Conservation (phyloP, 2,329 filamentous ascomycete species). For the Eutypella sp. region DNA sequence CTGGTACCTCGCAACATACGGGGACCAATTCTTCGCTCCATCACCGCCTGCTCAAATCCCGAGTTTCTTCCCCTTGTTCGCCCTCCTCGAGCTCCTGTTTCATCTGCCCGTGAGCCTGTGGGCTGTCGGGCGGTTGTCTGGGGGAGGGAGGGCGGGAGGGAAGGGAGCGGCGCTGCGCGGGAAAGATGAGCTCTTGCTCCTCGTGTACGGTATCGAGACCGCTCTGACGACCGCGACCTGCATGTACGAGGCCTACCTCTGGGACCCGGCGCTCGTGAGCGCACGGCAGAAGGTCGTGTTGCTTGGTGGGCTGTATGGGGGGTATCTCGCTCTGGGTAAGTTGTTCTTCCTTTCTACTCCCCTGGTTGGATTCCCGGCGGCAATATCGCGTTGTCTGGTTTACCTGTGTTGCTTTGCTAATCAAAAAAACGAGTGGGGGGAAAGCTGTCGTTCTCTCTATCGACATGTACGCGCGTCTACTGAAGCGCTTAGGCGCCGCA, state of each 20-base stretch:
- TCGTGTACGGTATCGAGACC: constrained; percentile 48
- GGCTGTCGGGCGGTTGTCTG: constrained; percentile 29
- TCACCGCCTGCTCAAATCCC: constrained; percentile 27
- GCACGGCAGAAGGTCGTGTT: constrained; percentile 40
- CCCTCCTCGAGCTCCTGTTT: constrained; percentile 44
- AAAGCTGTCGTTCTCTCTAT: constrained; percentile 44
- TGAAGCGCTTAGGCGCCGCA: constrained; percentile 34
- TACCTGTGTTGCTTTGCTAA: not conserved
- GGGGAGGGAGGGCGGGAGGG: not conserved
- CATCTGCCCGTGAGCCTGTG: constrained; percentile 48
- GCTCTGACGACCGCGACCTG: constrained; percentile 48
- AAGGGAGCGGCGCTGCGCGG: constrained; percentile 24
- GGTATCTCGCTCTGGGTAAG: constrained; percentile 51
- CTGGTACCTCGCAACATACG: constrained; percentile 43
- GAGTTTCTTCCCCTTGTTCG: constrained; percentile 48
- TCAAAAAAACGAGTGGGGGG: not conserved
- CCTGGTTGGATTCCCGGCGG: constrained; percentile 1
- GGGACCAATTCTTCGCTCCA: constrained; percentile 48
- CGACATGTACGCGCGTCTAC: constrained; percentile 51
- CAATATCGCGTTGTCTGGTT: not conserved
- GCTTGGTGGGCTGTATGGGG: constrained; percentile 44
- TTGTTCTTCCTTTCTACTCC: not conserved
- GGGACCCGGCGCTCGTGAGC: constrained; percentile 42
- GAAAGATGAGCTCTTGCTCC: constrained; percentile 42
- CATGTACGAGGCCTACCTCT: constrained; percentile 44